Conservation (phyloP, 2,329 filamentous ascomycete species). For the Fusarium pseudocircinatum region DNA sequence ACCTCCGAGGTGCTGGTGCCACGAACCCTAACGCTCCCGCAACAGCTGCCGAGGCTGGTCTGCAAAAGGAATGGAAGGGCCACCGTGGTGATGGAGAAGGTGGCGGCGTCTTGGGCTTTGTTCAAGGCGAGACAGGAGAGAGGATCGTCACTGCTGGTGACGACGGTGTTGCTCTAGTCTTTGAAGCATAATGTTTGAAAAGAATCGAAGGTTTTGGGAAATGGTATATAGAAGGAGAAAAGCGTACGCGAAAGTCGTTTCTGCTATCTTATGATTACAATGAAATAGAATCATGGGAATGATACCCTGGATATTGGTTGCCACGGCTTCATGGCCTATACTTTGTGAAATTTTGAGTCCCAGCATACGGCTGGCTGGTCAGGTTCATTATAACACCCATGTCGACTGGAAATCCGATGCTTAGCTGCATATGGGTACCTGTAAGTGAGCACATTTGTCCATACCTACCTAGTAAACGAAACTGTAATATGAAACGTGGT, state of each 20-base stretch:
- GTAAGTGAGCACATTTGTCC: not conserved
- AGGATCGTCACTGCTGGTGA: constrained; percentile 90
- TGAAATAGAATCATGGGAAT: constrained; percentile 38
- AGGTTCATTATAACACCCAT: not conserved
- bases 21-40: constrained; percentile 44
- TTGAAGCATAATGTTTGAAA: constrained; percentile 58
- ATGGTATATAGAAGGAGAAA: constrained; percentile 20
- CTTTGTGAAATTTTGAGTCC: not conserved
- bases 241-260: constrained; percentile 27
- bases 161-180: constrained; percentile 76
- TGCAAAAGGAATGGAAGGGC: constrained; percentile 89
- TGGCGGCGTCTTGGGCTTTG: constrained; percentile 90
- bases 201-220: constrained; percentile 8
- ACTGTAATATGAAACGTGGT: not conserved
- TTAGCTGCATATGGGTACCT: not conserved
- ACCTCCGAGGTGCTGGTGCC: constrained; percentile 64
- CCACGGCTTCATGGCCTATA: not conserved
- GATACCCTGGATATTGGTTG: constrained; percentile 34
- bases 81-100: constrained; percentile 86
- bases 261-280: constrained; percentile 39
- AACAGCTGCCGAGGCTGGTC: constrained; percentile 64
- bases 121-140: constrained; percentile 79
- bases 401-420: not conserved
- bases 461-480: not conserved
- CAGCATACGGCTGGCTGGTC: not conserved